Evolutionary conservation across 192 early-diverging fungal genomes (phyloP).

Genomic region (Backusella morwellensis): DNA sequence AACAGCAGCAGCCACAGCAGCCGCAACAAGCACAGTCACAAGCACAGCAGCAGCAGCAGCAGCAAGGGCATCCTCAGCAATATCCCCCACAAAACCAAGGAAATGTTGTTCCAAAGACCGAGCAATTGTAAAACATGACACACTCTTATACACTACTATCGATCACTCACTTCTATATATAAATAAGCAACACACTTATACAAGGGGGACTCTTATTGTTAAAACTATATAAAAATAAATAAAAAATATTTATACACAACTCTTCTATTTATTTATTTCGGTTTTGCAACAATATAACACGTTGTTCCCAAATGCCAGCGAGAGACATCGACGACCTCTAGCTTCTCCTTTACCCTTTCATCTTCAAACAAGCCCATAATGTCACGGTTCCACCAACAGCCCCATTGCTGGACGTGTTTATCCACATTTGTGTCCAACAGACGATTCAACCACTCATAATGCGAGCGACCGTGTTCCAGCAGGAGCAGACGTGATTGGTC

Average conservation of each 20-base stretch:
- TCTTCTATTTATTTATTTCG: conserved; percentile 9
- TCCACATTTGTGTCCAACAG: conserved; percentile 56
- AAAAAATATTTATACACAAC: neutral
- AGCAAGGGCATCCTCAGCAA: neutral
- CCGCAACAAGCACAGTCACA: neutral
- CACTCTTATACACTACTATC: too few relatives aligned
- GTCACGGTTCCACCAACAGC: conserved; percentile 72
- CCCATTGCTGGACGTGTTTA: conserved; percentile 62
- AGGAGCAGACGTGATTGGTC: conserved; percentile 48
- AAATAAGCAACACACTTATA: too few relatives aligned
- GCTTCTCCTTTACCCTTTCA: conserved; percentile 40
- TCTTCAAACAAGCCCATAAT: conserved; percentile 50
- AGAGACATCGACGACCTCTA: conserved; percentile 46
- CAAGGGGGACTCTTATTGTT: neutral
- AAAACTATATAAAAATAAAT: neutral
- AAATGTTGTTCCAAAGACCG: neutral
- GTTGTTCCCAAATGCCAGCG: conserved; percentile 70
- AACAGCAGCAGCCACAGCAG: neutral
- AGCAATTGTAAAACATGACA: neutral
- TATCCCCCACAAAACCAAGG: conserved; percentile 1
- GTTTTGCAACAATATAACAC: conserved; percentile 47
- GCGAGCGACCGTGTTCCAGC: conserved; percentile 63
- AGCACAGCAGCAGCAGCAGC: neutral
- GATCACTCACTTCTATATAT: too few relatives aligned
- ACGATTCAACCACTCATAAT: conserved; percentile 53